These are phyloP conservation scores for Cordyceps farinosa DNA, from an alignment of 2,329 filamentous ascomycete species.

Conservation along the genomic window DNA sequence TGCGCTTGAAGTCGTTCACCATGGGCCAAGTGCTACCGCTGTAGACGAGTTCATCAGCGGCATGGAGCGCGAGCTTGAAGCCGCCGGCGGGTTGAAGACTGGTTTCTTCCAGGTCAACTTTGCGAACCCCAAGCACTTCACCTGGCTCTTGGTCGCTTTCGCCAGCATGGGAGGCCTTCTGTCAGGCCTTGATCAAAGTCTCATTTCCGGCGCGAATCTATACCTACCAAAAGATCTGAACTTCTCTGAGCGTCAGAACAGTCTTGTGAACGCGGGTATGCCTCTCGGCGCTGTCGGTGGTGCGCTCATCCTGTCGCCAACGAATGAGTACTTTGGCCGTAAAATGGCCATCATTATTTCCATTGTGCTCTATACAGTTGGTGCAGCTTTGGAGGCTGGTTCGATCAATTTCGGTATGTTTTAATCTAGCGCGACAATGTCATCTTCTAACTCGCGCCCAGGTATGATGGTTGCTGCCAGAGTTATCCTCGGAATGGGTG, in stretches of 20 bases:
- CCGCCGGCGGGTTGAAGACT: conserved; percentile 29
- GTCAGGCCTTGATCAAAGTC: conserved; percentile 67
- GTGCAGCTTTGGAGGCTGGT: conserved; percentile 64
- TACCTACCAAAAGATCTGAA: conserved; percentile 58
- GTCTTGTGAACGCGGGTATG: conserved; percentile 67
- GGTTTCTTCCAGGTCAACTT: conserved; percentile 55
- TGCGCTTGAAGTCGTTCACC: conserved; percentile 35
- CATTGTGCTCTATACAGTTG: conserved; percentile 66
- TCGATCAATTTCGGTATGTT: conserved; percentile 57
- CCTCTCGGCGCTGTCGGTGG: conserved; percentile 69
- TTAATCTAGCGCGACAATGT: neutral
- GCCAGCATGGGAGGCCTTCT: conserved; percentile 73
- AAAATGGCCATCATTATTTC: conserved; percentile 67
- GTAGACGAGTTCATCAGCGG: conserved; percentile 38
- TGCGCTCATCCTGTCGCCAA: conserved; percentile 62
- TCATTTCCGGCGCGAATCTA: conserved; percentile 69
- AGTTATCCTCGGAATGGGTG: conserved; percentile 65
- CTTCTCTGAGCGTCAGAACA: conserved; percentile 55
- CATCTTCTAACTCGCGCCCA: conserved; percentile 7
- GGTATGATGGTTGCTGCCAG: conserved; percentile 66
- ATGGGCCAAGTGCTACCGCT: conserved; percentile 29
- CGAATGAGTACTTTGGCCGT: conserved; percentile 65
- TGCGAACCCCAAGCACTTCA: conserved; percentile 61
- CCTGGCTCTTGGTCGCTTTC: conserved; percentile 64
- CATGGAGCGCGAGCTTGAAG: conserved; percentile 41